Conservation (phyloP, 495 filamentous ascomycete species). For the Patellaria atrata region DNA sequence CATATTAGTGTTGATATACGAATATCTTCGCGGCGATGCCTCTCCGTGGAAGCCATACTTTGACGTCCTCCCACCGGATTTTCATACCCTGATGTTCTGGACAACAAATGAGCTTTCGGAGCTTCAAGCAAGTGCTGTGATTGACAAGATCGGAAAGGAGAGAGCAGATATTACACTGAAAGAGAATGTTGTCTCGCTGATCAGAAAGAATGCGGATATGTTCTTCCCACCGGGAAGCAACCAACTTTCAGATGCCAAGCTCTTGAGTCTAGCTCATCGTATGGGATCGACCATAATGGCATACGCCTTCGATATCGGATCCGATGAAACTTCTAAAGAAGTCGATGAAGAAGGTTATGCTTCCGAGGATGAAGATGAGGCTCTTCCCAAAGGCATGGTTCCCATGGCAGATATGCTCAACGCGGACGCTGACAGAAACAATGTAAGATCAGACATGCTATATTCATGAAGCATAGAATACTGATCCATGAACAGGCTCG, state of each 20-base stretch:
- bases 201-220: slow-evolving; percentile 30
- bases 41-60: slow-evolving; percentile 74
- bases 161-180: slow-evolving; percentile 56
- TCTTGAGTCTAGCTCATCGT: slow-evolving; percentile 51
- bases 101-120: slow-evolving; percentile 49
- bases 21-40: slow-evolving; percentile 43
- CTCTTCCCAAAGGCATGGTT: slow-evolving; percentile 67
- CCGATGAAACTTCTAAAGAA: slow-evolving; percentile 34
- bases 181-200: slow-evolving; percentile 46
- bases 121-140: slow-evolving; percentile 63
- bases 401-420: slow-evolving; percentile 89
- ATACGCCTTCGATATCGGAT: slow-evolving; percentile 78
- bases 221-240: slow-evolving; percentile 32
- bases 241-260: slow-evolving; percentile 28
- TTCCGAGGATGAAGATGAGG: slow-evolving; percentile 51
- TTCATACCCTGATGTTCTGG: slow-evolving; percentile 93
- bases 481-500: slow-evolving; percentile 33
- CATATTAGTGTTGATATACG: slow-evolving; percentile 69
- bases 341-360: slow-evolving; percentile 45
- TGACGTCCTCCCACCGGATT: slow-evolving; percentile 57
- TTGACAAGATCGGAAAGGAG: slow-evolving; percentile 62
- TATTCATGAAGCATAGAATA: background rate
- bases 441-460: slow-evolving; percentile 31
- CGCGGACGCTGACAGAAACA: slow-evolving; percentile 74
- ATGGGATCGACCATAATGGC: slow-evolving; percentile 87